Percentiles rank a stretch among this genome's conserved stretches.
phyloP scores from a whole-genome alignment of 176 grass and related monocot genomes.

The Rhynchospora pubera region DNA sequence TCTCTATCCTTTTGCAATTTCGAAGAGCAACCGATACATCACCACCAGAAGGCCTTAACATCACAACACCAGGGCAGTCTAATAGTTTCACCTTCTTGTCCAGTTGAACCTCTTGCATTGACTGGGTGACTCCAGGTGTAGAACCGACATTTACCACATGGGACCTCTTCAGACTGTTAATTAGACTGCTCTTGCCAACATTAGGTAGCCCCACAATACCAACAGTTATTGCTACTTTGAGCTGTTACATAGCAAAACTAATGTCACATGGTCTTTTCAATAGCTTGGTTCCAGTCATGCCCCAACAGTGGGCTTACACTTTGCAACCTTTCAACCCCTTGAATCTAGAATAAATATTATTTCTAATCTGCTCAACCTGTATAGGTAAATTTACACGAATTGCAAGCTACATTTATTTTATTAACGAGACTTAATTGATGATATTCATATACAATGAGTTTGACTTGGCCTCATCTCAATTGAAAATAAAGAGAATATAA shows the following conservation, averaged over 20 bases:
- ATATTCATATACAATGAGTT: neutral
- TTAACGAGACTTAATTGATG: neutral
- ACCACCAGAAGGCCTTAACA: constrained; percentile 62
- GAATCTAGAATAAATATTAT: neutral
- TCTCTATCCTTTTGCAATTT: constrained; percentile 92
- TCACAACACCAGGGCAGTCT: constrained; percentile 95
- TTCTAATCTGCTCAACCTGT: neutral
- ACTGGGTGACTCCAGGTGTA: constrained; percentile 83
- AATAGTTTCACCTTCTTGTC: constrained; percentile 95
- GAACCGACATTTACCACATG: constrained; percentile 84
- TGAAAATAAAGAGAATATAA: neutral
- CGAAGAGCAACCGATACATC: constrained; percentile 73
- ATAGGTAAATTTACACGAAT: neutral
- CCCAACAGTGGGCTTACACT: neutral
- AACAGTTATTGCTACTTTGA: constrained; percentile 87
- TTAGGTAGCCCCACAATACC: constrained; percentile 97
- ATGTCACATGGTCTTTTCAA: neutral
- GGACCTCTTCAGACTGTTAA: constrained; percentile 96
- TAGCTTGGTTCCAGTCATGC: neutral
- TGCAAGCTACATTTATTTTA: neutral
- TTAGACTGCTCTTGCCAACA: constrained; percentile 96
- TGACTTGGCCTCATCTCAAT: neutral
- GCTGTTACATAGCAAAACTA: constrained; percentile 34
- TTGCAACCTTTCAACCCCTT: neutral
- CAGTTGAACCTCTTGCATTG: constrained; percentile 92